A percentile compares a stretch with the other conserved stretches of the same genome.
Evolutionary conservation across 441 rosid species (phyloP).

Genomic region (Adansonia rubrostipa): DNA sequence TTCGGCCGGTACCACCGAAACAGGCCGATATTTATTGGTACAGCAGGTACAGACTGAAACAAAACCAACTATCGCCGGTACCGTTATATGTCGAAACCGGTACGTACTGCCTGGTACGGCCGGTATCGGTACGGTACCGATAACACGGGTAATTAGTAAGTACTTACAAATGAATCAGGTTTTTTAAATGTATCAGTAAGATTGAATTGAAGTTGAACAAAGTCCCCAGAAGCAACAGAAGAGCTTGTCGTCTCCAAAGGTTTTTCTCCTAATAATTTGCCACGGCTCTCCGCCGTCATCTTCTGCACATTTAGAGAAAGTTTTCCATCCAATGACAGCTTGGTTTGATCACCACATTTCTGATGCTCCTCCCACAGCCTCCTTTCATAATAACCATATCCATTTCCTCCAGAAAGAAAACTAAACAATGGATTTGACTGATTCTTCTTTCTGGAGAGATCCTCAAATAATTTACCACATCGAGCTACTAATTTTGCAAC

Average conservation of each 20-base stretch:
- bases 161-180: conserved; percentile 71
- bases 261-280: conserved; percentile 84
- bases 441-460: conserved; percentile 92
- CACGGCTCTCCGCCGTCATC: conserved; percentile 91
- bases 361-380: conserved; percentile 90
- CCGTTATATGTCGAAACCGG: too few species aligned
- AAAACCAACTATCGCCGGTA: too few species aligned
- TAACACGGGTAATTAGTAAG: not conserved
- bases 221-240: conserved; percentile 53
- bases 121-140: too few species aligned
- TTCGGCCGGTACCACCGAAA: too few species aligned
- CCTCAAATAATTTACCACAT: conserved; percentile 92
- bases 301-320: conserved; percentile 49
- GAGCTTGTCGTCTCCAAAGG: conserved; percentile 63
- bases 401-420: conserved; percentile 87
- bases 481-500: conserved; percentile 91
- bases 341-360: conserved; percentile 62
- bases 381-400: conserved; percentile 78
- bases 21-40: too few species aligned
- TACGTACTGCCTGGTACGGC: too few species aligned
- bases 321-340: conserved; percentile 57
- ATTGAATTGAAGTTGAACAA: conserved; percentile 61
- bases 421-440: conserved; percentile 80
- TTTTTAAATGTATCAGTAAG: conserved; percentile 88
- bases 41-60: too few species aligned